These are phyloP conservation scores for Amylostereum areolatum DNA, from an alignment of 1,284 basidiomycete species.

Conservation along the genomic window DNA sequence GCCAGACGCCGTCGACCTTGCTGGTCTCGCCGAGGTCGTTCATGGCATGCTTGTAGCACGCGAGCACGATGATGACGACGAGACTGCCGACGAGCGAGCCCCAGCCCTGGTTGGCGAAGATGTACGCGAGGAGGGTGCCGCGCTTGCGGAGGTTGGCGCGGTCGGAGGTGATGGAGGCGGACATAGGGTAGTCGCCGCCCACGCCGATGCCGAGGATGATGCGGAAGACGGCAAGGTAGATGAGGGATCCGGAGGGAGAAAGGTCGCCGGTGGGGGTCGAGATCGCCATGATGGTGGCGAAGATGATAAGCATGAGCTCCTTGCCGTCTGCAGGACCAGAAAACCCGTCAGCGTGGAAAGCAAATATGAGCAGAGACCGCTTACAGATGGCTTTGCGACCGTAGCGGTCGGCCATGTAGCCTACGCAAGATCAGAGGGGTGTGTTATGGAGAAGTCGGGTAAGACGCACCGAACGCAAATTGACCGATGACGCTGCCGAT, in stretches of 20 bases:
- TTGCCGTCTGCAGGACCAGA: slow-evolving; percentile 48
- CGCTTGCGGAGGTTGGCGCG: slow-evolving; percentile 64
- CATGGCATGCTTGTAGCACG: slow-evolving; percentile 64
- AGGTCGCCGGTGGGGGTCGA: slow-evolving; percentile 41
- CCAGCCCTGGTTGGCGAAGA: slow-evolving; percentile 76
- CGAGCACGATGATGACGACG: slow-evolving; percentile 63
- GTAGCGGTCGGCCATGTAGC: slow-evolving; percentile 58
- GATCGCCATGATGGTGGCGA: slow-evolving; percentile 61
- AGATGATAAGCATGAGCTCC: slow-evolving; percentile 74
- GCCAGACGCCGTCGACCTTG: slow-evolving; percentile 62
- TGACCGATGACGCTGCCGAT: slow-evolving; percentile 74
- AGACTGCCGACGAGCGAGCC: slow-evolving; percentile 64
- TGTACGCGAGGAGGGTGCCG: slow-evolving; percentile 69
- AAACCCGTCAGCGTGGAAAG: neutral
- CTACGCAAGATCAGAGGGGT: slow-evolving; percentile 6
- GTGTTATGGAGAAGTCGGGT: neutral
- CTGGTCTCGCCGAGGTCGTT: slow-evolving; percentile 46
- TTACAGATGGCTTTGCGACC: slow-evolving; percentile 62
- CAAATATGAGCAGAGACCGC: slow-evolving; percentile 15
- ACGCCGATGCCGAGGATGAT: slow-evolving; percentile 73
- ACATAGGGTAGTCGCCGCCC: slow-evolving; percentile 83
- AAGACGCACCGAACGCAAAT: slow-evolving; percentile 29
- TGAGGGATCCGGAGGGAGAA: slow-evolving; percentile 40
- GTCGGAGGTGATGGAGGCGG: slow-evolving; percentile 65
- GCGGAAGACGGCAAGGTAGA: slow-evolving; percentile 62